These are phyloP conservation scores for Pyricularia pennisetigena DNA, from an alignment of 2,329 filamentous ascomycete genomes.

Conservation along the genomic window DNA sequence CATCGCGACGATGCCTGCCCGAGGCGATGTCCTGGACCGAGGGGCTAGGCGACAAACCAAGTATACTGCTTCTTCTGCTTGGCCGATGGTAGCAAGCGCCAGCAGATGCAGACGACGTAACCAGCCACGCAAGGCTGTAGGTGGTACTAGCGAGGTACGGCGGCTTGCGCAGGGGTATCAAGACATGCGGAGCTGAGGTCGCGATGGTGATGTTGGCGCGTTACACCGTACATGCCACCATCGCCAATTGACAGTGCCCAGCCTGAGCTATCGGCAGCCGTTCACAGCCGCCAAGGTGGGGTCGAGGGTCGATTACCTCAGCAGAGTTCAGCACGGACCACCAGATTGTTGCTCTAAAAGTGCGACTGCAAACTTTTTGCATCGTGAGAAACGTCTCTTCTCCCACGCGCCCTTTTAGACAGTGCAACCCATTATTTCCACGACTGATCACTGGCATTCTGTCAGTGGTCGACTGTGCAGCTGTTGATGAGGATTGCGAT, in stretches of 20 bases:
- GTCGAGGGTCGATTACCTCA: background rate
- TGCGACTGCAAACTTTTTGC: background rate
- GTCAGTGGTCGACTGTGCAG: constrained; percentile 43
- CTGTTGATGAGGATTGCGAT: constrained; percentile 56
- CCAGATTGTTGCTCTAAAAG: background rate
- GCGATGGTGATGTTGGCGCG: background rate
- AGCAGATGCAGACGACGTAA: background rate
- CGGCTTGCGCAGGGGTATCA: background rate
- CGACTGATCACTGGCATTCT: constrained; percentile 56
- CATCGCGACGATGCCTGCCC: constrained; percentile 46
- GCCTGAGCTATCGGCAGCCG: background rate
- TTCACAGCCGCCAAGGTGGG: constrained; percentile 3
- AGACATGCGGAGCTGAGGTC: background rate
- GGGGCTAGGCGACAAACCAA: background rate
- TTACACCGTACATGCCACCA: constrained; percentile 2
- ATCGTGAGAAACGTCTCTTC: constrained; percentile 10
- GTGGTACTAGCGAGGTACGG: background rate
- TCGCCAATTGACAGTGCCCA: background rate
- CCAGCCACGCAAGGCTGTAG: background rate
- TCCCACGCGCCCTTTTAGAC: constrained; percentile 68
- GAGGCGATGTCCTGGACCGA: background rate
- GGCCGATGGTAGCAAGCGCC: too few relatives aligned
- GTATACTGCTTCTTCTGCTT: background rate
- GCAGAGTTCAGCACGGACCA: background rate
- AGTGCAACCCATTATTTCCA: constrained; percentile 66